Percentiles rank a stretch among this genome's conserved stretches.
These are phyloP conservation scores for Ichthyophthirius multifiliis DNA, from an alignment of 169 alveolate species.

Conservation along the genomic window DNA sequence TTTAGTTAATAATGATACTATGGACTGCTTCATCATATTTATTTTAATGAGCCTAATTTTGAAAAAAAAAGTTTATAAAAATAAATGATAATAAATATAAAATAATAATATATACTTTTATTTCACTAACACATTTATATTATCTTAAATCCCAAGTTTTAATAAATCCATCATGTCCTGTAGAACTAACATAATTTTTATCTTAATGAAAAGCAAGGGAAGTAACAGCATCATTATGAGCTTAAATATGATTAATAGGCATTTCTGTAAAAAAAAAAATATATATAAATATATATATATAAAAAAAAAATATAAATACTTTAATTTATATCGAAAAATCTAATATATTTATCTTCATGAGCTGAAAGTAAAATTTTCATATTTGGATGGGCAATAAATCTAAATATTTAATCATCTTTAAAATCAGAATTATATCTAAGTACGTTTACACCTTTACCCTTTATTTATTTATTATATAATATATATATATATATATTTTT, in stretches of 20 bases:
- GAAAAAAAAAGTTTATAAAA: neutral
- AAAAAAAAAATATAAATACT: neutral
- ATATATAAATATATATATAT: neutral
- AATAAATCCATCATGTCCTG: neutral
- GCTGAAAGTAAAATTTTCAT: neutral
- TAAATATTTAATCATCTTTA: neutral
- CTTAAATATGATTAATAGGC: neutral
- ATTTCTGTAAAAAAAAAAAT: neutral
- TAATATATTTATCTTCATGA: constrained; percentile 6
- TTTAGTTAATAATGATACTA: neutral
- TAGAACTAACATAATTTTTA: neutral
- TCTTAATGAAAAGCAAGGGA: neutral
- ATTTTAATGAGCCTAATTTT: neutral
- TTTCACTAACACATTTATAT: neutral
- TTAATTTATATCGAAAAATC: constrained; percentile 9
- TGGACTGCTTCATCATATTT: neutral
- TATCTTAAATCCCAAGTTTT: constrained; percentile 11
- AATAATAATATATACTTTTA: neutral
- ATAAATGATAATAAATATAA: neutral
- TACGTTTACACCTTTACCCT: neutral
- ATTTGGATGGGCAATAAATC: constrained; percentile 3
- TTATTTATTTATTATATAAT: neutral
- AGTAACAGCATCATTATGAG: neutral
- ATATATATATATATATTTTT: neutral
- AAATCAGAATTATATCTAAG: neutral